These are phyloP conservation scores for Lachancea sp. DNA, from an alignment of 805 yeast genomes.

Conservation along the genomic window DNA sequence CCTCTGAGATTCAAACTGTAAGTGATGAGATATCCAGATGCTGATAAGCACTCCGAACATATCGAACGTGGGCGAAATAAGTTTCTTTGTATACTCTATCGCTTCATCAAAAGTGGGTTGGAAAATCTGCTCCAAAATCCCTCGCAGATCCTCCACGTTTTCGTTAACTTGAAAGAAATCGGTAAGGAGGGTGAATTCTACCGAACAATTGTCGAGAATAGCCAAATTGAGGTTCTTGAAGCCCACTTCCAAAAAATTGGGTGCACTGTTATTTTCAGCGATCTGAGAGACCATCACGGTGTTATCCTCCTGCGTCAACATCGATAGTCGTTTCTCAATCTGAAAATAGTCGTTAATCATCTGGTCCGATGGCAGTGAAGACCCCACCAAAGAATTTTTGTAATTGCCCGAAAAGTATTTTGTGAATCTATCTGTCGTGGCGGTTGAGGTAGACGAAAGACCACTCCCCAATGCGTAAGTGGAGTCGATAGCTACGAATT, in stretches of 20 bases:
- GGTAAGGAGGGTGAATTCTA: slow-evolving; percentile 65
- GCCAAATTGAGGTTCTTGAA: slow-evolving; percentile 70
- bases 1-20: slow-evolving; percentile 61
- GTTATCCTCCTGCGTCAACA: slow-evolving; percentile 48
- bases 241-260: slow-evolving; percentile 65
- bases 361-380: slow-evolving; percentile 19
- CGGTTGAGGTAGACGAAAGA: slow-evolving; percentile 22
- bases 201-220: slow-evolving; percentile 65
- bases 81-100: slow-evolving; percentile 40
- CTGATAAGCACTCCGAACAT: slow-evolving; percentile 71
- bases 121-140: slow-evolving; percentile 45
- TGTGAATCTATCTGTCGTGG: slow-evolving; percentile 28
- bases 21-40: slow-evolving; percentile 61
- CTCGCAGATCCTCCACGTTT: slow-evolving; percentile 39
- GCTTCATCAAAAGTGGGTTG: slow-evolving; percentile 48
- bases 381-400: slow-evolving; percentile 13
- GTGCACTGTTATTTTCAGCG: slow-evolving; percentile 66
- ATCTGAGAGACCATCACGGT: slow-evolving; percentile 75
- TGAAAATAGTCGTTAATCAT: slow-evolving; percentile 48
- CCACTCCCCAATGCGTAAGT: slow-evolving; percentile 49
- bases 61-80: slow-evolving; percentile 46
- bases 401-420: slow-evolving; percentile 23
- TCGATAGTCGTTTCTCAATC: slow-evolving; percentile 53
- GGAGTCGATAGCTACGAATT: slow-evolving; percentile 48
- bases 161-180: slow-evolving; percentile 56